Percentiles rank a stretch among this genome's conserved stretches.
Evolutionary conservation across 768 basidiomycete species (phyloP).

Genomic region (Dentipellis fragilis): DNA sequence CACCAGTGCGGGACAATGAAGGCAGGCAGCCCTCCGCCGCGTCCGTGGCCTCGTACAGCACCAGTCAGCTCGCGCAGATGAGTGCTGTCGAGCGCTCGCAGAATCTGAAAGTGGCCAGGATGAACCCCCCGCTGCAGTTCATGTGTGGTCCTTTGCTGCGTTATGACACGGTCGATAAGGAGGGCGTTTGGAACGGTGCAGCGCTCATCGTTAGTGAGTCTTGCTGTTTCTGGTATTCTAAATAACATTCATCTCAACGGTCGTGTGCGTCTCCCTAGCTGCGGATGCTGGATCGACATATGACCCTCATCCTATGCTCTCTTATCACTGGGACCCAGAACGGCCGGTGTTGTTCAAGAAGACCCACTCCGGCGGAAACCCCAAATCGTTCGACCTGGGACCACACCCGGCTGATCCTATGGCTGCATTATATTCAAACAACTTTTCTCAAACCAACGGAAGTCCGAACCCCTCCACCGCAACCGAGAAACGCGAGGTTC

Average conservation of each 20-base stretch:
- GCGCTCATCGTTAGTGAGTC: constrained; percentile 80
- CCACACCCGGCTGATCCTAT: constrained; percentile 73
- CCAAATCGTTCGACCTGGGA: constrained; percentile 43
- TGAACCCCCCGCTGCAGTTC: constrained; percentile 78
- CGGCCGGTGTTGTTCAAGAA: constrained; percentile 14
- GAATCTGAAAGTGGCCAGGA: constrained; percentile 45
- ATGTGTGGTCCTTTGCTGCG: constrained; percentile 89
- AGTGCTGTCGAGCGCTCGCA: constrained; percentile 59
- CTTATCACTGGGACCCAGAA: constrained; percentile 68
- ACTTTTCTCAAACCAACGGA: not conserved
- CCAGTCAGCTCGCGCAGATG: constrained; percentile 35
- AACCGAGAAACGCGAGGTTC: constrained; percentile 30
- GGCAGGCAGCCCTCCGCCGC: not conserved
- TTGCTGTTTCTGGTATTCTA: not conserved
- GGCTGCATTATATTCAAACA: constrained; percentile 24
- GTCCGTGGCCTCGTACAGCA: constrained; percentile 15
- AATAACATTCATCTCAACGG: not conserved
- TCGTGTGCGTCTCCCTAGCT: constrained; percentile 29
- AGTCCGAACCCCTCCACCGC: constrained; percentile 15
- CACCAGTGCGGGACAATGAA: not conserved
- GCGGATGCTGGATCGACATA: constrained; percentile 74
- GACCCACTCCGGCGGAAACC: constrained; percentile 9
- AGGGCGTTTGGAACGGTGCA: constrained; percentile 79
- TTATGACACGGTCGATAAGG: constrained; percentile 78
- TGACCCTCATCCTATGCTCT: constrained; percentile 60